Conservation (phyloP, 2,329 filamentous ascomycete species). For the Penicillium sp. region DNA sequence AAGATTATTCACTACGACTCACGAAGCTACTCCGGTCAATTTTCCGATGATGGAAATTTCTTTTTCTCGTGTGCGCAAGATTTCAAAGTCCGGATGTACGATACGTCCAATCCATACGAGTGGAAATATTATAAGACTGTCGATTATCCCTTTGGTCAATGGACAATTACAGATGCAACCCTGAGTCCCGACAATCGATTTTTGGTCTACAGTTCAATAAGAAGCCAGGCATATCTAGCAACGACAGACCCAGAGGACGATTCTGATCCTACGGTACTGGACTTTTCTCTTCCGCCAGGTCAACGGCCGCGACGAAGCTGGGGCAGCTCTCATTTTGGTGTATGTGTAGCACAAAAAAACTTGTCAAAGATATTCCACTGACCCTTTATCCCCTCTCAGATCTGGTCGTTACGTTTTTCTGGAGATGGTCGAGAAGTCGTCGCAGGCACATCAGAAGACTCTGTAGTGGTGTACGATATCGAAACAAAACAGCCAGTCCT, state of each 20-base stretch:
- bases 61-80: constrained; percentile 93
- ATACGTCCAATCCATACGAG: constrained; percentile 91
- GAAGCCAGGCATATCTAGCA: constrained; percentile 80
- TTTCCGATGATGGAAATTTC: constrained; percentile 96
- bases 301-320: constrained; percentile 41
- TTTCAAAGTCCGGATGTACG: constrained; percentile 95
- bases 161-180: constrained; percentile 94
- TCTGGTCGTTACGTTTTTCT: constrained; percentile 92
- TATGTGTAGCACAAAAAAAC: no score
- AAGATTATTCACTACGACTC: constrained; percentile 85
- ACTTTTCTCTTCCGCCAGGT: constrained; percentile 63
- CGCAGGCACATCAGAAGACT: constrained; percentile 78
- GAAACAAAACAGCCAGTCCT: constrained; percentile 77
- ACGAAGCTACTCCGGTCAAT: constrained; percentile 92
- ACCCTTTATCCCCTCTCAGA: constrained; percentile 47
- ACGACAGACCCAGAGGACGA: constrained; percentile 82
- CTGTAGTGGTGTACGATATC: constrained; percentile 90
- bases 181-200: constrained; percentile 90
- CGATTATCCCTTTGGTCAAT: constrained; percentile 81
- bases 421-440: constrained; percentile 90
- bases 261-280: constrained; percentile 78
- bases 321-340: constrained; percentile 48
- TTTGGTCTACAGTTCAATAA: constrained; percentile 89
- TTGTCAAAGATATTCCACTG: background rate
- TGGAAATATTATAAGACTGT: constrained; percentile 97